Percentiles rank a stretch among this genome's conserved stretches.
phyloP scores from a whole-genome alignment of 208 protist genomes.

The Naegleria fowleri region DNA sequence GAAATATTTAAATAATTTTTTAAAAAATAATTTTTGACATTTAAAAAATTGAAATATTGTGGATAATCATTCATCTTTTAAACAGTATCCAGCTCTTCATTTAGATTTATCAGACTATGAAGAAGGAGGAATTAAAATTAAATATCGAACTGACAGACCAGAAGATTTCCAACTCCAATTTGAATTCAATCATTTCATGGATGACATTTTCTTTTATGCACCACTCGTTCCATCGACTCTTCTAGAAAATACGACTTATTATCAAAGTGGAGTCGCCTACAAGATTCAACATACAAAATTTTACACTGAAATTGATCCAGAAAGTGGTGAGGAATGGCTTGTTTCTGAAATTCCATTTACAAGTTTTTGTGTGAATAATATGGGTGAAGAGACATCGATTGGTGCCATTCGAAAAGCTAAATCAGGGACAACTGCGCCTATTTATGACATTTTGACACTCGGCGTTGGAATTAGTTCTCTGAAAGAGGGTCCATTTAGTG shows the following conservation, averaged over 20 bases:
- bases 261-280: neutral
- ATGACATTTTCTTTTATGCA: neutral
- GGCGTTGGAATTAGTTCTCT: neutral
- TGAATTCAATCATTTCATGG: neutral
- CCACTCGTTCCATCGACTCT: neutral
- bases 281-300: neutral
- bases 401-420: neutral
- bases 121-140: neutral
- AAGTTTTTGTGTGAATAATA: neutral
- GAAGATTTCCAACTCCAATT: neutral
- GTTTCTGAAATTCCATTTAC: neutral
- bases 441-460: neutral
- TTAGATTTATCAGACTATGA: constrained; percentile 10
- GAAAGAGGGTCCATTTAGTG: neutral
- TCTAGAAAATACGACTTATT: neutral
- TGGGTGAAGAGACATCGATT: neutral
- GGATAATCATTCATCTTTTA: too few relatives aligned
- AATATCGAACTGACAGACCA: neutral
- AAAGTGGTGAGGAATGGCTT: neutral
- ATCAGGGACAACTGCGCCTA: neutral
- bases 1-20: neutral
- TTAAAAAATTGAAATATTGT: neutral
- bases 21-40: neutral
- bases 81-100: neutral
- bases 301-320: neutral